Evolutionary conservation across 108 stramenopile species (phyloP).

Genomic region (Craspedostauros australis): DNA sequence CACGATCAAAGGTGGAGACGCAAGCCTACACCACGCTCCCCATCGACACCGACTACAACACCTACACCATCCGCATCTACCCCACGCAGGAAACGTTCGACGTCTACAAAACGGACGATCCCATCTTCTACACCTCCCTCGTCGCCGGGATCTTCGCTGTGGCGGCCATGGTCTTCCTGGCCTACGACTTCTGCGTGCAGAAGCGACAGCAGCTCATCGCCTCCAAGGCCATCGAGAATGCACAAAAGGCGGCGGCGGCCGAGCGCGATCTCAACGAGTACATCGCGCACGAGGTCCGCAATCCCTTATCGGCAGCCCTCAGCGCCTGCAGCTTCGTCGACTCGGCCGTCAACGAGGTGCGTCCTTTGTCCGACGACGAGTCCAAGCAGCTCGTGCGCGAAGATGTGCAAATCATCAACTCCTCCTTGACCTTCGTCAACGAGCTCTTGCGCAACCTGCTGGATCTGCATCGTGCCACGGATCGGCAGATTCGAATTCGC

Average conservation of each 20-base stretch:
- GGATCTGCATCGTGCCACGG: slow-evolving; percentile 20
- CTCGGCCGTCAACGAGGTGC: neutral
- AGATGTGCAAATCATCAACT: slow-evolving; percentile 10
- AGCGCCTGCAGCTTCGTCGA: slow-evolving; percentile 4
- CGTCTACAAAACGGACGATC: slow-evolving; percentile 26
- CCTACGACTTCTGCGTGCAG: neutral
- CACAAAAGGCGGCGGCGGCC: neutral
- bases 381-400: neutral
- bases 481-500: too few species aligned
- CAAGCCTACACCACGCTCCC: too few species aligned
- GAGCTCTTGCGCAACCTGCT: slow-evolving; percentile 23
- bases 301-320: slow-evolving; percentile 20
- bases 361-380: neutral
- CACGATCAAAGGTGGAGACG: neutral
- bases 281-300: neutral
- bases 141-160: neutral
- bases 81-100: slow-evolving; percentile 27
- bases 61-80: slow-evolving; percentile 23
- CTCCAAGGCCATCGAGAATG: neutral
- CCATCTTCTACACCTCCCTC: slow-evolving; percentile 19
- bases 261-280: slow-evolving; percentile 1
- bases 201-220: neutral
- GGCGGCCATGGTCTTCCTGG: slow-evolving; percentile 2
- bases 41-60: neutral
- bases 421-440: slow-evolving; percentile 15